These are phyloP conservation scores for Aspergillus neotritici DNA, from an alignment of 2,329 filamentous ascomycete species.

Conservation along the genomic window DNA sequence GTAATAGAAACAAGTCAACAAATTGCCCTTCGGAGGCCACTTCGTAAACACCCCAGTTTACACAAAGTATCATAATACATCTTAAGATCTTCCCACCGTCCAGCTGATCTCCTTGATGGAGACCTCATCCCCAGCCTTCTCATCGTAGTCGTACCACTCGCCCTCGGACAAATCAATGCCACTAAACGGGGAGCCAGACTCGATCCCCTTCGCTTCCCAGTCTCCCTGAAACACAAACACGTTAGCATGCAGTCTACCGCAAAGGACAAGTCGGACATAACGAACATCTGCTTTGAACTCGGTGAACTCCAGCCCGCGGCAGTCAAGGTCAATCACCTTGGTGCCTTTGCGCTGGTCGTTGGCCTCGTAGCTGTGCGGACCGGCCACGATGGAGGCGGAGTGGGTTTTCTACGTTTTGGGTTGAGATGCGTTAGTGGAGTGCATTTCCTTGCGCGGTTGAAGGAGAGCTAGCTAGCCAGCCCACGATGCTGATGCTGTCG, in stretches of 20 bases:
- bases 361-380: slow-evolving; percentile 61
- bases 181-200: slow-evolving; percentile 75
- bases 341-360: slow-evolving; percentile 57
- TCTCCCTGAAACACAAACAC: slow-evolving; percentile 58
- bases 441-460: not conserved
- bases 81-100: slow-evolving; percentile 69
- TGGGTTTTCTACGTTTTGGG: slow-evolving; percentile 32
- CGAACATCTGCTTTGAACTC: slow-evolving; percentile 84
- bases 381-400: slow-evolving; percentile 73
- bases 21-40: slow-evolving; percentile 5
- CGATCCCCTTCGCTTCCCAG: slow-evolving; percentile 76
- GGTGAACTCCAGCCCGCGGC: slow-evolving; percentile 83
- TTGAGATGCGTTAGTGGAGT: no score
- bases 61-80: not conserved
- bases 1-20: not conserved
- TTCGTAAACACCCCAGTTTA: not conserved
- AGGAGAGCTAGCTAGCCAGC: not conserved
- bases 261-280: not conserved
- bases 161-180: slow-evolving; percentile 78
- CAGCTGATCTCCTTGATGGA: slow-evolving; percentile 85
- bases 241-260: slow-evolving; percentile 4
- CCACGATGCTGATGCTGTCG: not conserved
- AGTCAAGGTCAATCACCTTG: slow-evolving; percentile 87
- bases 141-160: slow-evolving; percentile 98
- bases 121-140: slow-evolving; percentile 86